phyloP scores from a whole-genome alignment of 2,329 filamentous ascomycete species.

The Aureobasidium subglaciale region DNA sequence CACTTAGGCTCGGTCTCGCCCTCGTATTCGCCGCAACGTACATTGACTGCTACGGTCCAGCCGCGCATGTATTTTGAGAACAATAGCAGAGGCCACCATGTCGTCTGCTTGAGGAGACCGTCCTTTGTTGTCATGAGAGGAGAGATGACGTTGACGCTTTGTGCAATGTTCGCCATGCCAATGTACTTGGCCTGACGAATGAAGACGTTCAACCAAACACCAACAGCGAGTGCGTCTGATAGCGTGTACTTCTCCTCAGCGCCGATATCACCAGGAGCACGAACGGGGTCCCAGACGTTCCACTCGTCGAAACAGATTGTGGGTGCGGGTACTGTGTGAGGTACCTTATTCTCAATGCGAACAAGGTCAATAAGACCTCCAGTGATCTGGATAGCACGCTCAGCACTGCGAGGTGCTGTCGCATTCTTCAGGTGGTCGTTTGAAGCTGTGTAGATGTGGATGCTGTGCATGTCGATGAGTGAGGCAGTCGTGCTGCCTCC shows the following conservation, averaged over 20 bases:
- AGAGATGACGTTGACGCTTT: conserved; percentile 70
- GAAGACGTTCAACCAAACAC: conserved; percentile 69
- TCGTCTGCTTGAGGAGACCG: conserved; percentile 63
- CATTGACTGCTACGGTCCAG: conserved; percentile 58
- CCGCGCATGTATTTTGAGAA: conserved; percentile 70
- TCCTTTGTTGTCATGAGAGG: conserved; percentile 64
- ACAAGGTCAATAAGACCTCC: conserved; percentile 65
- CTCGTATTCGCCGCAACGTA: conserved; percentile 56
- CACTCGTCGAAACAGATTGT: conserved; percentile 79
- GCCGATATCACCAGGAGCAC: conserved; percentile 63
- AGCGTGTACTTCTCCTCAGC: conserved; percentile 70
- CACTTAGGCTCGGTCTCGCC: conserved; percentile 61
- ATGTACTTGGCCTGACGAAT: conserved; percentile 63
- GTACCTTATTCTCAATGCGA: conserved; percentile 59
- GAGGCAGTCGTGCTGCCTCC: conserved; percentile 38
- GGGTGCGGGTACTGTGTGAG: conserved; percentile 52
- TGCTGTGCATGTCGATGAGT: conserved; percentile 72
- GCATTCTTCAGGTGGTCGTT: conserved; percentile 45
- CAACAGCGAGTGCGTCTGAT: conserved; percentile 68
- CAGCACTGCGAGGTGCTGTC: conserved; percentile 60
- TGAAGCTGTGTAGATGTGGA: conserved; percentile 68
- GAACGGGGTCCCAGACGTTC: conserved; percentile 73
- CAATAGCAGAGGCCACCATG: conserved; percentile 66
- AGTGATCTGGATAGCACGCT: conserved; percentile 66
- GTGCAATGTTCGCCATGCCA: conserved; percentile 73